Evolutionary conservation across 148 eudicot genomes (phyloP).

Genomic region (Tetragonia tetragonoides): DNA sequence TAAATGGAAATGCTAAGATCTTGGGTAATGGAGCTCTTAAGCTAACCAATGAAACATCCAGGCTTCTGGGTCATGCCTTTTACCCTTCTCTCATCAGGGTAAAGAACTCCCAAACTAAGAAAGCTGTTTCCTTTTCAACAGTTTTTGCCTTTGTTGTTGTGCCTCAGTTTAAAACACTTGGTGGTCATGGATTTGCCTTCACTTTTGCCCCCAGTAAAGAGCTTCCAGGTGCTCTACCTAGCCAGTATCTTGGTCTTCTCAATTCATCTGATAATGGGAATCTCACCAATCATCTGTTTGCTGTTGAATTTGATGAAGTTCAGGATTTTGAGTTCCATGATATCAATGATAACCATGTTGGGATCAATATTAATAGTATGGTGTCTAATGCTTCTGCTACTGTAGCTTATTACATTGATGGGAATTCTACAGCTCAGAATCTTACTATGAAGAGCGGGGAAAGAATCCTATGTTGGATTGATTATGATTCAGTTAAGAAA

Average conservation of each 20-base stretch:
- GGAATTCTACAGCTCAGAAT: slow-evolving; percentile 37
- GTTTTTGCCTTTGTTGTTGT: slow-evolving; percentile 66
- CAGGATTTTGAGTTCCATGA: slow-evolving; percentile 67
- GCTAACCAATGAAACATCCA: slow-evolving; percentile 48
- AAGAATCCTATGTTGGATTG: slow-evolving; percentile 68
- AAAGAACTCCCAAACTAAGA: slow-evolving; percentile 41
- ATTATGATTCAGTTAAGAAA: slow-evolving; percentile 48
- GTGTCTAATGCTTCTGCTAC: slow-evolving; percentile 48
- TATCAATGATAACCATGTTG: slow-evolving; percentile 79
- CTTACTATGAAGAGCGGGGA: slow-evolving; percentile 54
- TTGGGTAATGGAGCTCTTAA: slow-evolving; percentile 45
- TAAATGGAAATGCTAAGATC: slow-evolving; percentile 52
- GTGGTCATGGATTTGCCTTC: slow-evolving; percentile 90
- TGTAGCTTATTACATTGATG: slow-evolving; percentile 50
- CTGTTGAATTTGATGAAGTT: slow-evolving; percentile 82
- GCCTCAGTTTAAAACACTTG: slow-evolving; percentile 58
- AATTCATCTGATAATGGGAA: slow-evolving; percentile 59
- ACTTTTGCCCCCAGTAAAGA: slow-evolving; percentile 45
- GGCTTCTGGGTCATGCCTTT: slow-evolving; percentile 70
- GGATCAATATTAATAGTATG: slow-evolving; percentile 62
- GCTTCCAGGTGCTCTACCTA: slow-evolving; percentile 54
- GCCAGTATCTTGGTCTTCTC: slow-evolving; percentile 70
- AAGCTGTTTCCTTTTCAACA: slow-evolving; percentile 64
- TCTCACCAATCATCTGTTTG: slow-evolving; percentile 64
- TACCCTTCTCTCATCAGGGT: slow-evolving; percentile 46